Percentiles rank a stretch among this genome's conserved stretches.
Evolutionary conservation across 176 grass and related monocot genomes (phyloP).

Genomic region (Thinopyrum elongatum): DNA sequence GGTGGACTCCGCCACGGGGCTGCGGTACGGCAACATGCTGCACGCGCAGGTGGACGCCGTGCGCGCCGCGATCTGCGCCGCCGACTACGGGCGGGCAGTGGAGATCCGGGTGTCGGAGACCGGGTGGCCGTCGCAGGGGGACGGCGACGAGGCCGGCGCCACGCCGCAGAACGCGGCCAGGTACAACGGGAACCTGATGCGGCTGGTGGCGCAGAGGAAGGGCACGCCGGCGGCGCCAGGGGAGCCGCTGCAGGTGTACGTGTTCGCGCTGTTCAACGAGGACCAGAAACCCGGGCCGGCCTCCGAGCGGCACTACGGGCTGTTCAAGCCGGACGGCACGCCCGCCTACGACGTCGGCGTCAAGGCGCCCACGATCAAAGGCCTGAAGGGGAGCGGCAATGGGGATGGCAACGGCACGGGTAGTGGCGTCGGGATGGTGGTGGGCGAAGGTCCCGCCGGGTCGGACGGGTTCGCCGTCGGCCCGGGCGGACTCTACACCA

Average conservation of each 20-base stretch:
- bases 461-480: neutral
- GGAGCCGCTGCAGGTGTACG: conserved; percentile 68
- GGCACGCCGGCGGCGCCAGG: conserved; percentile 64
- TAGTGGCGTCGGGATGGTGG: conserved; percentile 36
- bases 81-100: conserved; percentile 42
- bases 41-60: conserved; percentile 91
- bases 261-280: conserved; percentile 95
- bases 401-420: neutral
- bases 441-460: conserved; percentile 40
- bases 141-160: conserved; percentile 70
- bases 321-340: conserved; percentile 80
- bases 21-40: conserved; percentile 84
- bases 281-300: conserved; percentile 77
- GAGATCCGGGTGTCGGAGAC: conserved; percentile 88
- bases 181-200: conserved; percentile 90
- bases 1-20: conserved; percentile 55
- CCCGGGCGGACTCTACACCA: conserved; percentile 52
- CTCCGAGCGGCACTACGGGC: conserved; percentile 82
- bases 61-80: conserved; percentile 55
- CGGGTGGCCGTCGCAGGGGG: conserved; percentile 82
- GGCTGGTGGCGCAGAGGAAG: conserved; percentile 56
- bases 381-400: neutral
- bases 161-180: conserved; percentile 65
- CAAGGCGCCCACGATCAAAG: conserved; percentile 30
- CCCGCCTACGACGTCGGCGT: conserved; percentile 69